Percentiles rank a stretch among this genome's conserved stretches.
These are phyloP conservation scores for Naegleria fowleri DNA, from an alignment of 208 protist species.

Conservation along the genomic window DNA sequence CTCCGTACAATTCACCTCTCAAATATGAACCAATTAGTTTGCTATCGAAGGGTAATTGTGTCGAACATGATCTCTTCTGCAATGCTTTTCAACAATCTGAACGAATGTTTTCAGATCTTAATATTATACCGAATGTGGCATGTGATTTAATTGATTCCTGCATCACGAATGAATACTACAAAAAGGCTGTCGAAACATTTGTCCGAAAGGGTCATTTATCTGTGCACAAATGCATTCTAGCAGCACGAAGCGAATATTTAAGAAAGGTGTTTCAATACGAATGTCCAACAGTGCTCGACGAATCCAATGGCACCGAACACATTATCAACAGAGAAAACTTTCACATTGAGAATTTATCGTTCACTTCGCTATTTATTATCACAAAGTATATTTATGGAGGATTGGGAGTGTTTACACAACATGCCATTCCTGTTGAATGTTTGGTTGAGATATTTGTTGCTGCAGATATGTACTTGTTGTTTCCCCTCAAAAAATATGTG, in stretches of 20 bases:
- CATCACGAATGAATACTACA: neutral
- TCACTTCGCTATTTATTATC: neutral
- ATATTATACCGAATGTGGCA: no score
- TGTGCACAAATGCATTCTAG: neutral
- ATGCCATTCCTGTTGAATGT: neutral
- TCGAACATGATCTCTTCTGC: no score
- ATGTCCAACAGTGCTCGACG: neutral
- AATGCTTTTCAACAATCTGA: no score
- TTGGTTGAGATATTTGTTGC: neutral
- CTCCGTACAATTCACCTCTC: no score
- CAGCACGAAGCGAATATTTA: neutral
- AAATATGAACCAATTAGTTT: no score
- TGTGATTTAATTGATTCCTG: neutral
- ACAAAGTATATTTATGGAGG: neutral
- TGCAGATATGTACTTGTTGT: neutral
- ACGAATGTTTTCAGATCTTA: no score
- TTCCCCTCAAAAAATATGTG: neutral
- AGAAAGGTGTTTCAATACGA: neutral
- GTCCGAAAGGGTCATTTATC: neutral
- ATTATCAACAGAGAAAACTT: neutral
- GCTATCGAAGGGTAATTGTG: no score
- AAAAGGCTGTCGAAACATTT: neutral
- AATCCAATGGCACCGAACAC: no score
- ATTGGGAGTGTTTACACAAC: neutral
- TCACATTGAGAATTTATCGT: neutral